A percentile compares a stretch with the other conserved stretches of the same genome.
Evolutionary conservation across 768 basidiomycete species (phyloP).

Genomic region (Albatrellus ellisii): DNA sequence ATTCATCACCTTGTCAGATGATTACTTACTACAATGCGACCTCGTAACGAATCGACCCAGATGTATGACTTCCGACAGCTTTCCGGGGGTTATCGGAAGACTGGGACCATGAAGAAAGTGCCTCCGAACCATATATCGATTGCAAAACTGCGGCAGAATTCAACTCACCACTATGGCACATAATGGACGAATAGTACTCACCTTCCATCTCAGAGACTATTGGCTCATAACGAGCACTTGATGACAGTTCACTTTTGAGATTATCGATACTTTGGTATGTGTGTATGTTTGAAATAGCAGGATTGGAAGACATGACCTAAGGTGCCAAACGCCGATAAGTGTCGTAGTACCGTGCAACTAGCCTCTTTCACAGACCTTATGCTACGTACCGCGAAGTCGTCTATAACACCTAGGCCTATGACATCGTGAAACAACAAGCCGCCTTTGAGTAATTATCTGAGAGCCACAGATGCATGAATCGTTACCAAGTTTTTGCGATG

Average conservation of each 20-base stretch:
- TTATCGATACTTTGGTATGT: no score
- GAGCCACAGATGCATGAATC: no score
- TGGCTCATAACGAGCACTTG: neutral
- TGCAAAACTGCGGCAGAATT: constrained; percentile 40
- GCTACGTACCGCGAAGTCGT: no score
- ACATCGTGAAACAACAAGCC: no score
- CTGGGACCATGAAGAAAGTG: constrained; percentile 47
- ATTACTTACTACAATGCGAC: constrained; percentile 45
- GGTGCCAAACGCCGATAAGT: no score
- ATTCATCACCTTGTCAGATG: neutral
- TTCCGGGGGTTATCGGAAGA: constrained; percentile 13
- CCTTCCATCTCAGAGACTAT: constrained; percentile 12
- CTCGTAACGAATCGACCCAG: constrained; percentile 47
- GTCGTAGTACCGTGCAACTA: no score
- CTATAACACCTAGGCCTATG: no score
- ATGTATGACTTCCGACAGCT: constrained; percentile 3
- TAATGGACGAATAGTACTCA: constrained; percentile 1
- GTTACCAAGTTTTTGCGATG: no score
- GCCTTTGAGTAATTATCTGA: no score
- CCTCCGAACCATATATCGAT: constrained; percentile 67
- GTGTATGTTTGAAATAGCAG: no score
- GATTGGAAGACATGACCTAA: no score
- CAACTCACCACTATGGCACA: constrained; percentile 1
- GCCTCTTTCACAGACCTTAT: no score
- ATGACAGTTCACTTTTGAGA: neutral